Evolutionary conservation across 1,284 basidiomycete genomes (phyloP), one percentile per base, ranked within the genome.

Genomic region (Ganoderma leucocontextum): DNA sequence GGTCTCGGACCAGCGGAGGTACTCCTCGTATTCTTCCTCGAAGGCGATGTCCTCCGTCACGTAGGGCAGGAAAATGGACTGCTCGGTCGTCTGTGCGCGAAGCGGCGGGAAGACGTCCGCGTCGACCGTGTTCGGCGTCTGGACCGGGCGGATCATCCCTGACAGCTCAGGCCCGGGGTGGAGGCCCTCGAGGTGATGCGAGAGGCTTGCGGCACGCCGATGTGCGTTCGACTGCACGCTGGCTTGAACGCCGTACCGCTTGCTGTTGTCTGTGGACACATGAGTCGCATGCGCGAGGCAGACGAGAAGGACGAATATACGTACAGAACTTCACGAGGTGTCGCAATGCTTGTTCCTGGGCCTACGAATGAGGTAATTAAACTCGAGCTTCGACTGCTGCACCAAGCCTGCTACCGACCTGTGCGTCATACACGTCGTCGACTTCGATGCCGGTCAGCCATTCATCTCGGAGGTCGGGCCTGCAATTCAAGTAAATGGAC

Each of bases 391-490:
- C 52, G 8, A 55, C 29, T 49, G n/a, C 41, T 33, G 36, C 33
- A n/a, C 13, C 12, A 19, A 47, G 6, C 22, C 53, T 39, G 29
- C 53, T 59, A 75, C 78, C 67, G 73, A 91, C 92, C 82, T 92
- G 89, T 60, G 93, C 92, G 77, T 92, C 97, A 38, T 92, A 86
- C 65, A 95, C 94, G 71, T 95, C 94, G 75, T 99, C 97, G 7
- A 95, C 91, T 78, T 99, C 98, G 22, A 91, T 91, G 1, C 96
- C 95, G 15, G 95, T 94, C 47, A 99, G 85, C 98, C 98, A 99
- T 78, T 99, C 98, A 80, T 99, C 98, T 47, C 97, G 89, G 63
- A 99, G 85, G 77, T 98, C 96, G 12, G 98, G 97, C 64, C 97
- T 87, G 79, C 97, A 99, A 77, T 98, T 98, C 69, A 99, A 85